Percentiles rank a stretch among this genome's conserved stretches.
Evolutionary conservation across 1,284 basidiomycete genomes (phyloP).

Genomic region (Moesziomyces aphidis): DNA sequence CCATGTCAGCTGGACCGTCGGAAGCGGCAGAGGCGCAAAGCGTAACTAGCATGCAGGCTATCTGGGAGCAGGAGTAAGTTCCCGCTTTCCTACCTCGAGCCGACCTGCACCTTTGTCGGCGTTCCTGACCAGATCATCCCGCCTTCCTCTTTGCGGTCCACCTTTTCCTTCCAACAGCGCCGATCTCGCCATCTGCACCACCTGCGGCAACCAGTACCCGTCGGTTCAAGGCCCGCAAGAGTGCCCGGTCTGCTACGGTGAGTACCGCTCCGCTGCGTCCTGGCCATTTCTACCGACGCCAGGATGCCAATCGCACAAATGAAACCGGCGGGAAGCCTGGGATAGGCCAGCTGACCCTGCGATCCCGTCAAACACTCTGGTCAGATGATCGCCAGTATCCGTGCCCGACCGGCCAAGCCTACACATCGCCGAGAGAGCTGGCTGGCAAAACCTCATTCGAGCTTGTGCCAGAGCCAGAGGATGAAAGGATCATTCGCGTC

Average conservation of each 20-base stretch:
- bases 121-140: background rate
- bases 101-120: too few species aligned
- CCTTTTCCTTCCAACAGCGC: slow-evolving; percentile 12
- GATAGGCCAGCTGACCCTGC: background rate
- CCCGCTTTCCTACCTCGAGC: too few species aligned
- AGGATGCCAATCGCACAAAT: too few species aligned
- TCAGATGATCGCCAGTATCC: slow-evolving; percentile 35
- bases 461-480: slow-evolving; percentile 29
- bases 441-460: slow-evolving; percentile 20
- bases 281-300: too few species aligned
- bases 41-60: slow-evolving; percentile 6
- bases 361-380: background rate
- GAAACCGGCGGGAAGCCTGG: too few species aligned
- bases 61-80: slow-evolving; percentile 40
- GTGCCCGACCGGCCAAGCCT: slow-evolving; percentile 29
- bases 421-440: slow-evolving; percentile 25
- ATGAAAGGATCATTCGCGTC: slow-evolving; percentile 27
- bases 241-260: slow-evolving; percentile 39
- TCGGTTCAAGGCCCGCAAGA: slow-evolving; percentile 18
- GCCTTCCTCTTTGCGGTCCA: background rate
- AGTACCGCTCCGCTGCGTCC: background rate
- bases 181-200: slow-evolving; percentile 39
- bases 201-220: slow-evolving; percentile 33
- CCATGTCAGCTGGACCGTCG: slow-evolving; percentile 1
- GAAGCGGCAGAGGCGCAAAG: background rate